These are phyloP conservation scores for Eimeria mitis DNA, from an alignment of 169 alveolate species.

Conservation along the genomic window DNA sequence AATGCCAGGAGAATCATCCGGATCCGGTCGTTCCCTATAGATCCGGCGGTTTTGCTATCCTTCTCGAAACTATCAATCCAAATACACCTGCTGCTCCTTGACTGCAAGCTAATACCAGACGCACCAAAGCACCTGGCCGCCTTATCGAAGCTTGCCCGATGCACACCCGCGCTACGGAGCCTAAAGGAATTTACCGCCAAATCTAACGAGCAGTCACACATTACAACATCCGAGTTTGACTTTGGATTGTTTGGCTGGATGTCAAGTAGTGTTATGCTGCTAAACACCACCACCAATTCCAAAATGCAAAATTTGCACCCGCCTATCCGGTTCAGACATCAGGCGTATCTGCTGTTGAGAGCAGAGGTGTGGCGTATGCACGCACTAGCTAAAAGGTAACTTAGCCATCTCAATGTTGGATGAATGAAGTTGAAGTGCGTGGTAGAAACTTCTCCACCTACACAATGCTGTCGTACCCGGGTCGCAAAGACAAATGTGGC, in stretches of 20 bases:
- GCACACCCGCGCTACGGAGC: background rate
- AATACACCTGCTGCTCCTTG: too few relatives aligned
- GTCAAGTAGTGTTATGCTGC: background rate
- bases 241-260: background rate
- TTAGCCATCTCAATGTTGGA: background rate
- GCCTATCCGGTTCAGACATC: background rate
- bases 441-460: too few relatives aligned
- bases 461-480: too few relatives aligned
- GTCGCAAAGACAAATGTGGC: too few relatives aligned
- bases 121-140: background rate
- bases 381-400: background rate
- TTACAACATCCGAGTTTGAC: background rate
- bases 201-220: background rate
- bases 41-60: background rate
- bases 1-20: background rate
- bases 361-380: background rate
- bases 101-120: background rate
- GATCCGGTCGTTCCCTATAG: background rate
- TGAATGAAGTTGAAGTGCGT: background rate
- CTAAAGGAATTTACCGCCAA: background rate
- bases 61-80: too few relatives aligned
- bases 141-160: background rate
- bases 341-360: background rate
- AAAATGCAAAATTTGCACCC: too few relatives aligned
- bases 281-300: background rate